Base-by-base conservation (phyloP, 2,329 filamentous ascomycete species). In the Coleophoma cylindrospora region DNA sequence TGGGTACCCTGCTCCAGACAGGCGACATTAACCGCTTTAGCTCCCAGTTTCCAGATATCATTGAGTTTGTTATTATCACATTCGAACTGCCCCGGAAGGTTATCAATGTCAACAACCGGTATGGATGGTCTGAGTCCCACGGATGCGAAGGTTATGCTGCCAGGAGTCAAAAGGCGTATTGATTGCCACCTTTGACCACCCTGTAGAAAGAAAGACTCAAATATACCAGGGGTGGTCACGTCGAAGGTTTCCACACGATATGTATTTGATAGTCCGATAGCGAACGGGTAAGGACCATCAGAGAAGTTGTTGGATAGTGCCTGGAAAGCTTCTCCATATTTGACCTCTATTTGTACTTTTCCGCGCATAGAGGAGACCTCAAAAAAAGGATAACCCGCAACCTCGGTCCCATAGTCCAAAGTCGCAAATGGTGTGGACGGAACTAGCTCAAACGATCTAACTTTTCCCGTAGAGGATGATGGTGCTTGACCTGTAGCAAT, bases 101-200 rank as follows among this genome's bases (percentile, higher is more conserved):
- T 46, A 7, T 61, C 50, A 1, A 57, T 40, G 19, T n/a, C 6
- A 19, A 43, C 21, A 43, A 43, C 4, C 7, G 40, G 40, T 27
- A 58, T 49, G 2, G 50, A 50, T 1, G 55, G 59, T 3, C 60
- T 58, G 13, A 71, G 62, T 0, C 70, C 69, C 2, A 70, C 50
- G 2, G 50, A 43, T 5, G 51, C 55, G 46, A 74, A 62, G 0
- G 56, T 61, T 4, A 73, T 52, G 2, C 59, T 60, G 1, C 58
- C 61, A 22, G 68, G 60, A 0, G 65, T 69, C 17, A 73, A 56
- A 0, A 73, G 57, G 2, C 61, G 58, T 21, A 72, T 56, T 0
- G 67, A 65, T 50, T 71, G 62, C 70, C 70, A 74, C 52, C 66
- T 57, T 53, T 70, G 68, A 0, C 68, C 69, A 4, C 70, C 71